Evolutionary conservation across 179 eudicot genomes (phyloP), one percentile per base, ranked within the genome.

Genomic region (Monotropa hypopitys): DNA sequence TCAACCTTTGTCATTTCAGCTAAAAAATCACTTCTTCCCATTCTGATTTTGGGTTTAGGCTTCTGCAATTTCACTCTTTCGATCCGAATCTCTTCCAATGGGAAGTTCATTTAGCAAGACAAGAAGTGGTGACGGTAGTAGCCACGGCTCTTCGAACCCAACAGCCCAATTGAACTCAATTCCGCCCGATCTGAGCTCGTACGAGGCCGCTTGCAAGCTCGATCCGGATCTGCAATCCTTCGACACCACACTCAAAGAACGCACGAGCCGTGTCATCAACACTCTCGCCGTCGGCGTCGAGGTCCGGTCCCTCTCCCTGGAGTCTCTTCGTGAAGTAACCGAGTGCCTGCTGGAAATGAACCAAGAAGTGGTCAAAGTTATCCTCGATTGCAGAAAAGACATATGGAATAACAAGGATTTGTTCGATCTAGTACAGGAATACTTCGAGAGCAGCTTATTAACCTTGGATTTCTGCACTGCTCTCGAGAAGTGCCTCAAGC

Each of bases 381-480:
- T 94, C 79, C 83, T 94, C 35, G 94, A 96, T 35, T 90, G 98
- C 85, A 94, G 94, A 89, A 89, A 89, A 82, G 99, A 96, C 23
- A 94, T 96, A 66, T 93, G 99, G 99, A 96, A 94, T 78, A 96
- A 87, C 50, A 91, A 89, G 38, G 98, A 94, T 73, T 72, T 94
- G 70, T 96, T 96, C 74, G 97, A 96, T 78, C 93, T 96, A n/a
- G 98, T 96, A 0, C 97, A 96, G 65, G 99, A 96, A 76, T 96
- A 96, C 84, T 96, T 96, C 53, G 98, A 96, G 63, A 93, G 87
- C 73, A 93, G 98, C 73, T 81, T 96, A 1, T 87, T 88, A 50
- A 91, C 98, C 42, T 84, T 96, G 0, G 99, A 96, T 83, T 96
- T 96, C 87, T 94, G 96, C 79, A 87, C 94, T 49, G 91, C 91